A percentile compares a stretch with the other conserved stretches of the same genome.
These are phyloP conservation scores for Penicillium sp. DNA, from an alignment of 2,329 filamentous ascomycete genomes.

Conservation along the genomic window DNA sequence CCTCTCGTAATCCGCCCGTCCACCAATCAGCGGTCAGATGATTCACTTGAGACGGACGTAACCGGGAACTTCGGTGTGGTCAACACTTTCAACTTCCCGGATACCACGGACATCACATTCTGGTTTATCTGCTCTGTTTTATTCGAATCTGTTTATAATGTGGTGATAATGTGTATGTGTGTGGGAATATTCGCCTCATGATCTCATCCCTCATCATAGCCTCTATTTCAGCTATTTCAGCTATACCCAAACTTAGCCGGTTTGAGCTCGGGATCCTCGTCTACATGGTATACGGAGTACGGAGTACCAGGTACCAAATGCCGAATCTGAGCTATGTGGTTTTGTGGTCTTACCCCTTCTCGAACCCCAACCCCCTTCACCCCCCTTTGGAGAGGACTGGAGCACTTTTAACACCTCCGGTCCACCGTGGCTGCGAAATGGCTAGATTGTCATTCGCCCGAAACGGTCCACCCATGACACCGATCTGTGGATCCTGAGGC, in stretches of 20 bases:
- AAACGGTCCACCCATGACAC: constrained; percentile 8
- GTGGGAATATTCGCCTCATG: constrained; percentile 5
- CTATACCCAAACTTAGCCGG: too few species aligned
- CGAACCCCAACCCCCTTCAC: constrained; percentile 1
- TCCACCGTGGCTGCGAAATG: constrained; percentile 25
- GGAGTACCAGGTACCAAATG: not conserved
- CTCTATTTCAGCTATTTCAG: not conserved
- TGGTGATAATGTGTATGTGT: not conserved
- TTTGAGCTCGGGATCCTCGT: too few species aligned
- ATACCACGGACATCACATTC: not conserved
- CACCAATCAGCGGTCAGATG: constrained; percentile 38
- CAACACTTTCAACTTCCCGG: constrained; percentile 5
- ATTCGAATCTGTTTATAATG: not conserved
- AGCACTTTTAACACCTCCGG: constrained; percentile 9
- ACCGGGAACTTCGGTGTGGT: constrained; percentile 30
- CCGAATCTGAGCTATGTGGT: not conserved
- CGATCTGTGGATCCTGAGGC: constrained; percentile 21
- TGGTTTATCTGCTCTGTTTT: not conserved
- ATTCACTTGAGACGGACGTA: constrained; percentile 39
- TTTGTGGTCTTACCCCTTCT: not conserved
- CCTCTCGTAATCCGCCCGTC: constrained; percentile 34
- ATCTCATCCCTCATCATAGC: constrained; percentile 24
- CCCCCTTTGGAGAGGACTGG: constrained; percentile 10
- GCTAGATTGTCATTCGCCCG: constrained; percentile 17
- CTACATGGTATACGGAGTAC: not conserved